Evolutionary conservation across 768 basidiomycete species (phyloP).

Genomic region (Pisolithus microcarpus): DNA sequence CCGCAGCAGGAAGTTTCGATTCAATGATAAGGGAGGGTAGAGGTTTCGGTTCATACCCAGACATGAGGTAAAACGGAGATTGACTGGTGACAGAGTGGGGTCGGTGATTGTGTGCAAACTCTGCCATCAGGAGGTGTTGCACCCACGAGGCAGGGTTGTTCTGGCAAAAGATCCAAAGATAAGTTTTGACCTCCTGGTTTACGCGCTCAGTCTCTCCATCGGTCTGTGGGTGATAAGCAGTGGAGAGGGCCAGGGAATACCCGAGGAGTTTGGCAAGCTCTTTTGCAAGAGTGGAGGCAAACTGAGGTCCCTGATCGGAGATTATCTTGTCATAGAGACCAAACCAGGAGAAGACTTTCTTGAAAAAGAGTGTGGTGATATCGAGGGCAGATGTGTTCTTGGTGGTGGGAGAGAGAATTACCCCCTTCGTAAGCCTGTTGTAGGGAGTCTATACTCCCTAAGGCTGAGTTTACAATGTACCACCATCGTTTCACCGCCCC

Average conservation of each 20-base stretch:
- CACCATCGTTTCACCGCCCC: no score
- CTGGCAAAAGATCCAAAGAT: no score
- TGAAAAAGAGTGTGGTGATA: conserved; percentile 8
- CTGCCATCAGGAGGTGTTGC: not conserved
- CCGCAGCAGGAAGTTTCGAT: not conserved
- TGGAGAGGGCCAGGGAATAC: conserved; percentile 7
- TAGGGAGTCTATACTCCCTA: no score
- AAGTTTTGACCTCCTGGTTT: no score
- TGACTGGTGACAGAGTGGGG: not conserved
- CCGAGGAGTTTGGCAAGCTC: conserved; percentile 14
- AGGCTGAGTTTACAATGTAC: no score
- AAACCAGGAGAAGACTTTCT: not conserved
- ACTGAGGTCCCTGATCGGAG: conserved; percentile 12
- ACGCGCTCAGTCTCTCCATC: no score
- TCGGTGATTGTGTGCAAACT: not conserved
- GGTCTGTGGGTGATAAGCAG: no score
- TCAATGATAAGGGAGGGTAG: not conserved
- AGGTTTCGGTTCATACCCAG: not conserved
- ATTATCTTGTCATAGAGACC: conserved; percentile 1
- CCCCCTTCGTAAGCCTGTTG: conserved; percentile 23
- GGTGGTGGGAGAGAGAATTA: conserved; percentile 18
- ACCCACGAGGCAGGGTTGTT: no score
- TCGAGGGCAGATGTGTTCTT: conserved; percentile 9
- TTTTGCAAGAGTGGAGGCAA: conserved; percentile 14
- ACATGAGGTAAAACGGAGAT: not conserved